Base-by-base conservation (phyloP, 495 filamentous ascomycete species). In the Penicillium odoratum region DNA sequence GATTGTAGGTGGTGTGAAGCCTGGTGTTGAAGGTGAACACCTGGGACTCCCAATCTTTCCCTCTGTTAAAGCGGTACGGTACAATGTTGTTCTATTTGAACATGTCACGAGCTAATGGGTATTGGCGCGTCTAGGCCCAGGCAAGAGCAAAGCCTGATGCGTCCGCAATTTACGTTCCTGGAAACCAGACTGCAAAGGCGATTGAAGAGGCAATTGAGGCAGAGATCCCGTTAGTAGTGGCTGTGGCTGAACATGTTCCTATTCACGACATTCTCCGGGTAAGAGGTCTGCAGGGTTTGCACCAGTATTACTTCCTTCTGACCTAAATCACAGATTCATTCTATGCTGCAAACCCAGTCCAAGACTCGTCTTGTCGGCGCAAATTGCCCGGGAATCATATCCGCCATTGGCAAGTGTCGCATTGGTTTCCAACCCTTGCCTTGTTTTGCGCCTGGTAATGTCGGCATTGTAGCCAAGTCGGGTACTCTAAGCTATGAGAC, bases 141-240 rank as follows among this genome's bases (percentile, higher is more conserved):
- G 80, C 89, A 59, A 74, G 82, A 58, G 76, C 93, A 4, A 90
- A 87, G 59, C 92, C 92, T 3, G 87, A 94, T 72, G 92, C 90
- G 5, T 93, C 92, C 3, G 90, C 86, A 4, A 88, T 96, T 25
- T 96, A 92, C 62, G 92, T 96, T 15, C 85, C 92, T 1, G 92
- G 92, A 21, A 83, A 87, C 51, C 83, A 90, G 58, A 91, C 92
- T 6, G 78, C 86, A 2, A 73, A 74, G 38, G 92, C 92, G 7
- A 95, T 97, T 64, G 87, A 93, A 65, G 90, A 96, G 65, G 91
- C 92, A 0, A 91, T 97, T 51, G 91, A 90, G 61, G 91, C 90
- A 4, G 90, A 94, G 65, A 88, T 96, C 7, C 89, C 91, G 10
- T 79, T 96, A 3, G 86, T 96, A 51, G 90, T 96, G 5, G 89